A percentile compares a stretch with the other conserved stretches of the same genome.
Conservation (phyloP, 345 rosid species). For the Corchorus capsularis region DNA sequence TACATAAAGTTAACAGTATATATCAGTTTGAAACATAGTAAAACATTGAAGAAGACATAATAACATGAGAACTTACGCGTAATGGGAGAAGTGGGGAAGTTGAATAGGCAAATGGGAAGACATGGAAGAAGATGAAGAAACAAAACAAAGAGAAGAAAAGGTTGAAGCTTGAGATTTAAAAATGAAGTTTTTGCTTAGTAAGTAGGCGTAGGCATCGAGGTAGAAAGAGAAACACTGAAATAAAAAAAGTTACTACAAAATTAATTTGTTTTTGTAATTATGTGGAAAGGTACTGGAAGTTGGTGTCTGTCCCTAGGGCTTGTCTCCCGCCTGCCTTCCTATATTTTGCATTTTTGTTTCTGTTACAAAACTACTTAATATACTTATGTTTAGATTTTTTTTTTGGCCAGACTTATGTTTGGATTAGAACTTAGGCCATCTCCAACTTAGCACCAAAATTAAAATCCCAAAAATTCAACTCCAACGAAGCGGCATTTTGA, state of each 20-base stretch:
- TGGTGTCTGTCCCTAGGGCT: too few relatives aligned
- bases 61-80: constrained; percentile 39
- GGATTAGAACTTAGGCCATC: too few relatives aligned
- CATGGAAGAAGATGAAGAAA: constrained; percentile 30
- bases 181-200: not conserved
- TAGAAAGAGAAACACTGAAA: not conserved
- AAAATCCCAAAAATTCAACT: too few relatives aligned
- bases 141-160: not conserved
- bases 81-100: constrained; percentile 24
- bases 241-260: too few relatives aligned
- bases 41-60: not conserved
- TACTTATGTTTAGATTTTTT: too few relatives aligned
- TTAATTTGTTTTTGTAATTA: not conserved
- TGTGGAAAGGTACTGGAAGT: not conserved
- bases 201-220: constrained; percentile 15
- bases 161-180: too few relatives aligned
- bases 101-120: constrained; percentile 43
- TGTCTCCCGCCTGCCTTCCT: too few relatives aligned
- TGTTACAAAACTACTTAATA: too few relatives aligned
- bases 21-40: not conserved
- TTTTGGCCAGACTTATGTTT: too few relatives aligned
- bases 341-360: too few relatives aligned
- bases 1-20: not conserved
- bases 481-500: too few relatives aligned
- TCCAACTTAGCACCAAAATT: too few relatives aligned